Conservation (phyloP, 2,329 filamentous ascomycete species). For the Penicillium palitans region DNA sequence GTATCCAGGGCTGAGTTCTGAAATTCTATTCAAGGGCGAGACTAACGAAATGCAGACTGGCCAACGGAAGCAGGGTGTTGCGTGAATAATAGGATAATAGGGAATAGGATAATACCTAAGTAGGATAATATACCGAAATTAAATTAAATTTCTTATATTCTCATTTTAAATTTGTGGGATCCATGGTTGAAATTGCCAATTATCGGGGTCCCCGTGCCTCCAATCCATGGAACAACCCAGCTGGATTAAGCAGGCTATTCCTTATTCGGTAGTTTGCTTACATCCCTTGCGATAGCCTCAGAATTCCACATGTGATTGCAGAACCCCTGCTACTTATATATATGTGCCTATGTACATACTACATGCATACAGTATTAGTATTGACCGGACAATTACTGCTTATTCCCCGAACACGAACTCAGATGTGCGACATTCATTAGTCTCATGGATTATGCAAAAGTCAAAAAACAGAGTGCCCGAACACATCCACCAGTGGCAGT, state of each 20-base stretch:
- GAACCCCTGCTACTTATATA: background rate
- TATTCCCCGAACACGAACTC: background rate
- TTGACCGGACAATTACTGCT: constrained; percentile 4
- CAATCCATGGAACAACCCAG: constrained; percentile 20
- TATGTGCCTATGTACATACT: background rate
- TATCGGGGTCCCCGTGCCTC: constrained; percentile 15
- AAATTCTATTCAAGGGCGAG: background rate
- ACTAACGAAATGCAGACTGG: constrained; percentile 29
- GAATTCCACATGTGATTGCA: background rate
- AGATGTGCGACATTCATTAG: constrained; percentile 7
- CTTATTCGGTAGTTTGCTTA: constrained; percentile 29
- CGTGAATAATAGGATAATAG: constrained; percentile 15
- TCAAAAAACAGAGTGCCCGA: background rate
- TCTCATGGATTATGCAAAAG: background rate
- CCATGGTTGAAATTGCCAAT: constrained; percentile 7
- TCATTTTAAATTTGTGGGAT: background rate
- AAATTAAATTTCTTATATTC: background rate
- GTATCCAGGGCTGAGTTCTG: background rate
- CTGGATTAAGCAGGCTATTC: constrained; percentile 11
- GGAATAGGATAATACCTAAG: background rate
- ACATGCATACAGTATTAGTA: background rate
- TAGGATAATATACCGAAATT: background rate
- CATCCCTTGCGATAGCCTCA: constrained; percentile 2
- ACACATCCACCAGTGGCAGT: background rate
- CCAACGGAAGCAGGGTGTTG: constrained; percentile 32